These are phyloP conservation scores for Straminergon stramineum DNA, from an alignment of 225 moss, liverwort and hornwort species.

Conservation along the genomic window DNA sequence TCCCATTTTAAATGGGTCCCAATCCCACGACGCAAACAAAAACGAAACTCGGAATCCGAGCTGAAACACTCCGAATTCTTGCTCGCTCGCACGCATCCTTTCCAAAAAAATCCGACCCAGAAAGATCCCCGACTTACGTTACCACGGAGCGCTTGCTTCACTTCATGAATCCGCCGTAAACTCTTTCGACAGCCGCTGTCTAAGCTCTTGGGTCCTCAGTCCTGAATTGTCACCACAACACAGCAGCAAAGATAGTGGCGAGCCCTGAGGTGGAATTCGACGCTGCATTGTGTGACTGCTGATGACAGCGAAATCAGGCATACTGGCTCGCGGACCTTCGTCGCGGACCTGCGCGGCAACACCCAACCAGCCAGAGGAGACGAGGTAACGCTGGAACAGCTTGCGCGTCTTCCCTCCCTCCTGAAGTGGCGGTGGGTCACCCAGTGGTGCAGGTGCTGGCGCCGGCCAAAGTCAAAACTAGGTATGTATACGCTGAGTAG, in stretches of 20 bases:
- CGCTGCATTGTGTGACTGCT: neutral
- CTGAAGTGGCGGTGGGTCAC: constrained; percentile 10
- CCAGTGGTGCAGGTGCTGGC: neutral
- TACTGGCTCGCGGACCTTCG: neutral
- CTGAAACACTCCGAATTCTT: neutral
- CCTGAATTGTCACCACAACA: neutral
- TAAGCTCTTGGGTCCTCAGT: too few species aligned
- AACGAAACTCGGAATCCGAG: neutral
- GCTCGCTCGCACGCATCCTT: neutral
- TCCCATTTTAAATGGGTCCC: neutral
- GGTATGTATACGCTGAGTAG: accelerated
- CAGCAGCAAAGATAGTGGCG: neutral
- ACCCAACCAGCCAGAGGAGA: neutral
- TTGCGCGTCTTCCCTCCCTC: neutral
- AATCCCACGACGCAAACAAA: neutral
- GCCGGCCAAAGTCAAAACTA: constrained; percentile 2
- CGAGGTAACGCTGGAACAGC: neutral
- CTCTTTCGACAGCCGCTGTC: neutral
- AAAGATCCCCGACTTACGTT: neutral
- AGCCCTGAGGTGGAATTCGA: neutral
- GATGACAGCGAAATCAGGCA: neutral
- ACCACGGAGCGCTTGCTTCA: neutral
- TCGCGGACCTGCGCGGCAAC: neutral
- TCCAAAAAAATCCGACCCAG: neutral
- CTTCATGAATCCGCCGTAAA: neutral